Conservation (phyloP, 2,329 filamentous ascomycete genomes). For the Stachybotrys elegans region DNA sequence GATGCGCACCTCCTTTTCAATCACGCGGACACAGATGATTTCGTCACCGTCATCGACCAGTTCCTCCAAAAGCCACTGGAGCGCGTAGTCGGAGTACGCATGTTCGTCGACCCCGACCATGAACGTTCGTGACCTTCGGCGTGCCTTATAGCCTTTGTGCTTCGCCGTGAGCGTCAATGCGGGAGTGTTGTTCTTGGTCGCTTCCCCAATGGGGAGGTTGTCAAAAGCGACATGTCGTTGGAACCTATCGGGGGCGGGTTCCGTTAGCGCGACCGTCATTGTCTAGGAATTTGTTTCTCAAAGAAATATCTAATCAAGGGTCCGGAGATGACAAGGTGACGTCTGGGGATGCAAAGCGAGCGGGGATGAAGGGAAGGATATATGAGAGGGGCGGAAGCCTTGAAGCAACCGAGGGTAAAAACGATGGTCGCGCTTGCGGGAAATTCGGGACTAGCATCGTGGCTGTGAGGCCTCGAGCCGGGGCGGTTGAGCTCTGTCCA, state of each 20-base stretch:
- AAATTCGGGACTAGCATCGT: slow-evolving; percentile 3
- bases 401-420: neutral
- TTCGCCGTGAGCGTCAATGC: slow-evolving; percentile 81
- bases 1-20: slow-evolving; percentile 76
- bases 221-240: slow-evolving; percentile 57
- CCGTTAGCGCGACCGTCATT: slow-evolving; percentile 40
- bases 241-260: slow-evolving; percentile 42
- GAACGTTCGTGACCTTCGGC: slow-evolving; percentile 78
- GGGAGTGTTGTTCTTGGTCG: slow-evolving; percentile 53
- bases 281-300: neutral
- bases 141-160: slow-evolving; percentile 79
- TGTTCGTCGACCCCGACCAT: slow-evolving; percentile 89
- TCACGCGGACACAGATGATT: slow-evolving; percentile 81
- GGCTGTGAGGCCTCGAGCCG: slow-evolving; percentile 3
- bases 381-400: neutral
- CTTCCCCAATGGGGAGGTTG: slow-evolving; percentile 52
- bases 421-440: slow-evolving; percentile 1
- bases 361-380: neutral
- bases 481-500: too few species aligned
- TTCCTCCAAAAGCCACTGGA: slow-evolving; percentile 90
- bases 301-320: neutral
- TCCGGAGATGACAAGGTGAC: slow-evolving; percentile 1
- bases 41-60: slow-evolving; percentile 91
- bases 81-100: slow-evolving; percentile 83
- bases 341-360: neutral